Conservation (phyloP, 1,284 basidiomycete genomes). For the Rhodotorula glutinis region DNA sequence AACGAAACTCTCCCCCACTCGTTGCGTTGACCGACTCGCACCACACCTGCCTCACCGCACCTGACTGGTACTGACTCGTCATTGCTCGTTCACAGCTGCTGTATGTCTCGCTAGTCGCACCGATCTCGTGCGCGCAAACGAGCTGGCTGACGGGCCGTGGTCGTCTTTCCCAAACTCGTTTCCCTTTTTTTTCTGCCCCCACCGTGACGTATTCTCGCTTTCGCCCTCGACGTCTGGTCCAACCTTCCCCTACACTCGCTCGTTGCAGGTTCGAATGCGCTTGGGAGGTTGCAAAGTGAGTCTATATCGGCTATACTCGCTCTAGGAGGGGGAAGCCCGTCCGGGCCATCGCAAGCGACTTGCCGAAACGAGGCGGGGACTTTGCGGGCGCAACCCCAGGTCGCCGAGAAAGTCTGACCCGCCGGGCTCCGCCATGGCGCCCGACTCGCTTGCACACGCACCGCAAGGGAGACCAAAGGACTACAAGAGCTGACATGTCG, state of each 20-base stretch:
- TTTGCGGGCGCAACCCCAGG: background rate
- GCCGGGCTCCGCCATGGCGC: no score
- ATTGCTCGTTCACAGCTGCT: background rate
- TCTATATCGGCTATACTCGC: background rate
- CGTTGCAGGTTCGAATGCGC: conserved; percentile 11
- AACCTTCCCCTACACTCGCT: background rate
- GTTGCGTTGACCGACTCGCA: background rate
- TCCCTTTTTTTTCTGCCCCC: background rate
- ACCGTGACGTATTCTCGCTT: background rate
- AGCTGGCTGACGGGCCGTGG: background rate
- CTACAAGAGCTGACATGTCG: no score
- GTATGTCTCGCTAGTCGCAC: no score
- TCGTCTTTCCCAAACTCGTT: background rate
- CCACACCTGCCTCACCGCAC: background rate
- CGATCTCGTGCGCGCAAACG: background rate
- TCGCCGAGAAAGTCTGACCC: no score
- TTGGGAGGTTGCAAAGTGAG: conserved; percentile 18
- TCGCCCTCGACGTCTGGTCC: no score
- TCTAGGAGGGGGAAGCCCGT: no score
- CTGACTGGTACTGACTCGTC: background rate
- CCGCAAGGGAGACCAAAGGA: no score
- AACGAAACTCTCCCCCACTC: background rate
- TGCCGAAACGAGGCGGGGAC: background rate
- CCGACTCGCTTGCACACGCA: no score
- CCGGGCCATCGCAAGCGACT: background rate